Conservation (phyloP, 2,329 filamentous ascomycete species). For the Ceratocystis alfenasii region DNA sequence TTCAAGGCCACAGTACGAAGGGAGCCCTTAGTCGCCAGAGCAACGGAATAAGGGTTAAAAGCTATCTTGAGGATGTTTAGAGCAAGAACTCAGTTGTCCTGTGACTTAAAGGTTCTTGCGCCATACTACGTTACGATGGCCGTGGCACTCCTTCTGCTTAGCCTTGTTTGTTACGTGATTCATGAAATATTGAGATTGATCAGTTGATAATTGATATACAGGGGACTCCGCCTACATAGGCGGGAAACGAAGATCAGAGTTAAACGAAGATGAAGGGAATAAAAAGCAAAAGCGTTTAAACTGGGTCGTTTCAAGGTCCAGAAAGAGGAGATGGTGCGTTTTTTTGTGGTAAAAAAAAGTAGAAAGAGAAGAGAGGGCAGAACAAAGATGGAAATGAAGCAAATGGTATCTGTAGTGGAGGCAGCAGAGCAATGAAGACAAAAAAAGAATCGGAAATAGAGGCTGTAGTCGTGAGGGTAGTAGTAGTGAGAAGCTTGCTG, state of each 20-base stretch:
- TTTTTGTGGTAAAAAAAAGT: conserved; percentile 20
- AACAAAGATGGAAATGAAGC: neutral
- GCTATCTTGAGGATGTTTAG: too few relatives aligned
- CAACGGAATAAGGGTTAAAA: neutral
- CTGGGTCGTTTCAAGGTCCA: conserved; percentile 1
- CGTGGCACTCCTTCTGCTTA: too few relatives aligned
- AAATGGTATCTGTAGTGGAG: neutral
- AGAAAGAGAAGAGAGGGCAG: neutral
- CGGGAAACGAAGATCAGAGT: neutral
- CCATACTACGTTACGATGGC: too few relatives aligned
- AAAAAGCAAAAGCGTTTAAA: neutral
- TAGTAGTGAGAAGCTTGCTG: neutral
- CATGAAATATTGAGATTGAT: conserved; percentile 9
- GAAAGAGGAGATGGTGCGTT: conserved; percentile 21
- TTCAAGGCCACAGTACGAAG: conserved; percentile 36
- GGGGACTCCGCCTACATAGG: neutral
- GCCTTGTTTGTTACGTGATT: conserved; percentile 13
- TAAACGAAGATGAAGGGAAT: conserved; percentile 7
- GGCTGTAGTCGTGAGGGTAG: neutral
- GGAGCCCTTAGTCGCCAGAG: neutral
- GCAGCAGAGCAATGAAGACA: neutral
- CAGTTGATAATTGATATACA: conserved; percentile 16
- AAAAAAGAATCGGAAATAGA: neutral
- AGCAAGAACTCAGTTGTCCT: too few relatives aligned
- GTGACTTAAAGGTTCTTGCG: too few relatives aligned